Base-by-base conservation (phyloP, 768 basidiomycete species). In the Panus rudis region DNA sequence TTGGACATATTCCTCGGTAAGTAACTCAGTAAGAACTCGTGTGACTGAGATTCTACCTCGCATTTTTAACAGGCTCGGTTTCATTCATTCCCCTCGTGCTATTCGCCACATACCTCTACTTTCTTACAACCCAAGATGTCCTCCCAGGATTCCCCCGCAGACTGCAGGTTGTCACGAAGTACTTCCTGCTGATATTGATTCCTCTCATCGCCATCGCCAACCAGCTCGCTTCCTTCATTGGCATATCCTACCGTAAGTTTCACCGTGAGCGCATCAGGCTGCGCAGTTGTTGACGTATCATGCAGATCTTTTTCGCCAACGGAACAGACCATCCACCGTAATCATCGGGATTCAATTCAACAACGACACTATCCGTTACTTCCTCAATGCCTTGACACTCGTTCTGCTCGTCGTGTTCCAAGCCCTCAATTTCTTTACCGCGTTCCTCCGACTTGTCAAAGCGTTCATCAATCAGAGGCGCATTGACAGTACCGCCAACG, bases 41-140 rank as follows among this genome's bases (percentile, higher is more conserved):
- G 12, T 21, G 3, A 27, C 27, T n/a, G 25, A 20, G 22, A n/a
- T 23, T 12, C 14, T 12, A 21, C 24, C 8, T 35, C 33, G 34
- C n/a, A 12, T 17, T 7, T 16, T 35, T 1, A 41, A 25, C 22
- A 58, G 63, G 84, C 66, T 68, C 71, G 32, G 56, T 70, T 32
- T 86, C 87, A 3, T 81, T 77, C 52, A 54, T 81, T 19, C 83
- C 86, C 10, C 63, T 88, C 35, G 63, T 86, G 30, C 63, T 78
- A 34, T 86, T 81, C 63, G 75, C 68, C 16, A 42, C 72, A 42
- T 84, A 79, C 61, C 66, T 87, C 40, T 80, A 73, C 62, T 62
- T 77, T 42, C 72, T 85, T 47, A 69, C 75, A 21, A 62, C 65
- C 37, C 54, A 57, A 17, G 69, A 79, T 48, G 70, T 84, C 48